Conservation (phyloP, 331 rosid species). For the Saraca asoca region DNA sequence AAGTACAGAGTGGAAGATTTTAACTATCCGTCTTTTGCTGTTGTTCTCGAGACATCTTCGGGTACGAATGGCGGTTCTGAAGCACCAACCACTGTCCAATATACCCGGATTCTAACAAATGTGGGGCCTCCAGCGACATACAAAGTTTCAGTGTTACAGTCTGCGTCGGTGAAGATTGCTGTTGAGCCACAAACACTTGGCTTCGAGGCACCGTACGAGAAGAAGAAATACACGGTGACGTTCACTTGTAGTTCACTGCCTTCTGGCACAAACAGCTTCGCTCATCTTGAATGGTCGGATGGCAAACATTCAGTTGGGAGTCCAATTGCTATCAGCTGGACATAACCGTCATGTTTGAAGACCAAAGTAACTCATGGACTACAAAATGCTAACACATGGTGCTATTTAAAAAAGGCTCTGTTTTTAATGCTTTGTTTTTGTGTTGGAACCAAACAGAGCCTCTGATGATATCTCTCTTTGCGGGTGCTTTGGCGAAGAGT, state of each 20-base stretch:
- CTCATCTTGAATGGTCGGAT: slow-evolving; percentile 75
- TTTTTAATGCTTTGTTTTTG: no score
- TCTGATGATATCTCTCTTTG: no score
- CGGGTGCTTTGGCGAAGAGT: no score
- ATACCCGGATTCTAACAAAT: slow-evolving; percentile 68
- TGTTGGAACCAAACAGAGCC: no score
- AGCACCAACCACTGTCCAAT: slow-evolving; percentile 44
- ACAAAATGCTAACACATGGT: no score
- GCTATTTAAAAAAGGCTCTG: no score
- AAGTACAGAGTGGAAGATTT: slow-evolving; percentile 59
- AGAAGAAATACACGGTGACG: slow-evolving; percentile 70
- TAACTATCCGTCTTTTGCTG: slow-evolving; percentile 85
- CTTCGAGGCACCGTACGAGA: slow-evolving; percentile 55
- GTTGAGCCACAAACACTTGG: slow-evolving; percentile 65
- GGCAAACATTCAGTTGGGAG: slow-evolving; percentile 73
- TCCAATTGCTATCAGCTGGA: slow-evolving; percentile 80
- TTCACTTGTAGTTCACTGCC: slow-evolving; percentile 59
- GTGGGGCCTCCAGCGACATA: slow-evolving; percentile 69
- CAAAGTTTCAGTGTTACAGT: slow-evolving; percentile 46
- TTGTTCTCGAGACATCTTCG: slow-evolving; percentile 71
- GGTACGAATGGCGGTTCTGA: slow-evolving; percentile 54
- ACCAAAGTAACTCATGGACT: no score
- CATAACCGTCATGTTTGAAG: slow-evolving; percentile 27
- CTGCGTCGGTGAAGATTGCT: slow-evolving; percentile 58
- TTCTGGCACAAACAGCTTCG: slow-evolving; percentile 69